Evolutionary conservation across 1,284 basidiomycete species (phyloP).

Genomic region (Pseudozyma tsukubaensis): DNA sequence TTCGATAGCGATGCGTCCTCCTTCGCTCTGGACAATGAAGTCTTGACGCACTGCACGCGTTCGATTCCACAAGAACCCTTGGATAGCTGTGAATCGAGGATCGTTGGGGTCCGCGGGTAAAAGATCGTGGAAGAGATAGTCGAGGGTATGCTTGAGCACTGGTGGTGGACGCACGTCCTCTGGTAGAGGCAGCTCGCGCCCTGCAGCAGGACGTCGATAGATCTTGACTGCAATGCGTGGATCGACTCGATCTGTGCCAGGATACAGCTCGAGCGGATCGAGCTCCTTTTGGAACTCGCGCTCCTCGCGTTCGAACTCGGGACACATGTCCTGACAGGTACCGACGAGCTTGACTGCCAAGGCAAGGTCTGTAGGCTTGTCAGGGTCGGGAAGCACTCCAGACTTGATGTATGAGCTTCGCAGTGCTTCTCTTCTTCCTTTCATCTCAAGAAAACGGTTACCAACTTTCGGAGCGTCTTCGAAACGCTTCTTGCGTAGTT

Average conservation of each 20-base stretch:
- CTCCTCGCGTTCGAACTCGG: constrained; percentile 89
- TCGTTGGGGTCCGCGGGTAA: constrained; percentile 73
- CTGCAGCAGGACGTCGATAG: constrained; percentile 89
- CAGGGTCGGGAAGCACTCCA: constrained; percentile 87
- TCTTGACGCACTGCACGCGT: constrained; percentile 91
- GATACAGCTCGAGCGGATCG: constrained; percentile 80
- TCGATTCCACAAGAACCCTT: constrained; percentile 89
- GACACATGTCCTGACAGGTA: constrained; percentile 93
- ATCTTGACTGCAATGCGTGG: constrained; percentile 90
- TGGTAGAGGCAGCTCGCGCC: constrained; percentile 85
- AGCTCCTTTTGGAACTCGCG: constrained; percentile 90
- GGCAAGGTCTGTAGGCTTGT: constrained; percentile 80
- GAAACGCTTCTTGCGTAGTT: constrained; percentile 52
- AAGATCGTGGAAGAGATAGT: constrained; percentile 90
- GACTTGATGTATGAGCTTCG: constrained; percentile 81
- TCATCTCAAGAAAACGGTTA: constrained; percentile 55
- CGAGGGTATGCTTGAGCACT: constrained; percentile 84
- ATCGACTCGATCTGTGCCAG: constrained; percentile 76
- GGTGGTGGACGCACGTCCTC: constrained; percentile 89
- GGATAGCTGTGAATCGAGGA: constrained; percentile 77
- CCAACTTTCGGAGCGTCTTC: constrained; percentile 52
- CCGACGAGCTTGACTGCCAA: constrained; percentile 90
- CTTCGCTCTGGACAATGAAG: constrained; percentile 91
- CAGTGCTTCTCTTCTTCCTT: constrained; percentile 68
- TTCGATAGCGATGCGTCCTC: constrained; percentile 81